phyloP scores from a whole-genome alignment of 306 rosid genomes.

The Casuarina glauca region DNA sequence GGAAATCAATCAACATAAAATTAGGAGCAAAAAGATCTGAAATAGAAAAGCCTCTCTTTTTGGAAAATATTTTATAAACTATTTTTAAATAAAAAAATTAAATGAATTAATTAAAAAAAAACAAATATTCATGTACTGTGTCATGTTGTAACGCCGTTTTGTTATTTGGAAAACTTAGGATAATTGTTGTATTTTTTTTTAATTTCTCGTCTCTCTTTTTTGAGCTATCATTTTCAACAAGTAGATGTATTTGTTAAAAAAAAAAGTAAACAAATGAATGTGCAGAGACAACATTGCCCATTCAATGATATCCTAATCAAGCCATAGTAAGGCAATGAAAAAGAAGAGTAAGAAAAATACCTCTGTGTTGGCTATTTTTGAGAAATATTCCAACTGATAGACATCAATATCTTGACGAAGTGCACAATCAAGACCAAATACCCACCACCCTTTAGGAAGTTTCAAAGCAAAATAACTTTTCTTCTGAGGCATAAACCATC shows the following conservation, averaged over 20 bases:
- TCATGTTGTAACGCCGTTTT: no score
- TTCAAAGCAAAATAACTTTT: slow-evolving; percentile 94
- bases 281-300: background rate
- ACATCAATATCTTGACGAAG: slow-evolving; percentile 92
- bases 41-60: no score
- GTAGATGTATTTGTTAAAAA: no score
- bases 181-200: no score
- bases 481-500: slow-evolving; percentile 97
- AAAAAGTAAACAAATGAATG: no score
- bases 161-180: no score
- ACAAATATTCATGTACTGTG: no score
- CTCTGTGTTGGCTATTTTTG: slow-evolving; percentile 62
- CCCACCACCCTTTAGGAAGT: slow-evolving; percentile 94
- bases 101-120: no score
- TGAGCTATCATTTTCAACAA: no score
- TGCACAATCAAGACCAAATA: slow-evolving; percentile 91
- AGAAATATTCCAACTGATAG: slow-evolving; percentile 87
- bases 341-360: slow-evolving; percentile 39
- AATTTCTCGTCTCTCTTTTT: no score
- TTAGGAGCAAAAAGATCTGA: background rate
- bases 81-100: no score
- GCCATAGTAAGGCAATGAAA: slow-evolving; percentile 10
- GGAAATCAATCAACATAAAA: slow-evolving; percentile 9
- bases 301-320: background rate
- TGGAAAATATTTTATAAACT: no score